phyloP scores from a whole-genome alignment of 2,329 filamentous ascomycete species.

The Metarhizium brunneum region DNA sequence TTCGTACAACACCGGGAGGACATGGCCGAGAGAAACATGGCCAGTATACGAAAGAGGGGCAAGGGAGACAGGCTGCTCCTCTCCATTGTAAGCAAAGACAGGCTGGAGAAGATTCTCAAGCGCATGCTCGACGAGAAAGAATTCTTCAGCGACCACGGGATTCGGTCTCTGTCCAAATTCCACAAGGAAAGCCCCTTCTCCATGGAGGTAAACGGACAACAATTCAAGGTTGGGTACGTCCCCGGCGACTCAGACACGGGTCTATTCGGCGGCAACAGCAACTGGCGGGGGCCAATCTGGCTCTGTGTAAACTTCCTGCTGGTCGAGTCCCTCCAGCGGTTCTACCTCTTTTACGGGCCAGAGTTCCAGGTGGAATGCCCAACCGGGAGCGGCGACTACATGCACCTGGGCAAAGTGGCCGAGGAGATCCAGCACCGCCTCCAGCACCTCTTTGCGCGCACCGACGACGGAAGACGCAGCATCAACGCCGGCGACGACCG shows the following conservation, averaged over 20 bases:
- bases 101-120: slow-evolving; percentile 79
- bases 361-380: slow-evolving; percentile 87
- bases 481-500: slow-evolving; percentile 79
- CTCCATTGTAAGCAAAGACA: slow-evolving; percentile 84
- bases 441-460: slow-evolving; percentile 80
- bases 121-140: slow-evolving; percentile 92
- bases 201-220: slow-evolving; percentile 92
- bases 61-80: slow-evolving; percentile 83
- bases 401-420: slow-evolving; percentile 91
- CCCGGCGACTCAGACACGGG: slow-evolving; percentile 95
- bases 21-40: slow-evolving; percentile 86
- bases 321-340: slow-evolving; percentile 87
- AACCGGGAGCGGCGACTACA: slow-evolving; percentile 83
- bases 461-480: slow-evolving; percentile 77
- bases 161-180: slow-evolving; percentile 83
- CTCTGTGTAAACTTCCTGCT: slow-evolving; percentile 92
- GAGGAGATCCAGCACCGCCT: slow-evolving; percentile 92
- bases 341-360: slow-evolving; percentile 92
- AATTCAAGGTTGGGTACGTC: slow-evolving; percentile 80
- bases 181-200: slow-evolving; percentile 85
- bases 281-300: slow-evolving; percentile 96
- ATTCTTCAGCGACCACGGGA: slow-evolving; percentile 83
- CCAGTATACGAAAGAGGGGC: slow-evolving; percentile 81
- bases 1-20: slow-evolving; percentile 84
- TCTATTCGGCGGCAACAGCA: slow-evolving; percentile 93